Evolutionary conservation across 176 grass and related monocot species (phyloP), one percentile per base, ranked within the genome.

Genomic region (Microstegium vimineum): DNA sequence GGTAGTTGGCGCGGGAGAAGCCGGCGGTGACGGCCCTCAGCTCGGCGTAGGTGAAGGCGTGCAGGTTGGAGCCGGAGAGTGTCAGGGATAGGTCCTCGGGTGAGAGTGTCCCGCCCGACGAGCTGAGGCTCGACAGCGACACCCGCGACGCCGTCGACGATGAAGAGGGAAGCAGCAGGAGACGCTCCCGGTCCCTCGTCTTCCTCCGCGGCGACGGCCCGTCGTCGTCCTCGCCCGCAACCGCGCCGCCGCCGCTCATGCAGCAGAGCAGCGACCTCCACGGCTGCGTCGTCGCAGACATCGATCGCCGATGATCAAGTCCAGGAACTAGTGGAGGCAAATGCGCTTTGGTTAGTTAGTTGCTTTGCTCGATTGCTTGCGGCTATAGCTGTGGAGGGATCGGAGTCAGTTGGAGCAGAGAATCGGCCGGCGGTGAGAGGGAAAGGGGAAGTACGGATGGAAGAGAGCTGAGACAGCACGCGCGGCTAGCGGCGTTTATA

Each of bases 31-130:
- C 85, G 0, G 71, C 75, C 26, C 61, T 41, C 18, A 97, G 87
- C 83, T 97, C 94, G 9, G 87, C 77, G 76, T 85, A 86, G 14
- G 88, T 87, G 92, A 94, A 97, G 59, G 85, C 92, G 47, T 87
- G 70, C 18, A 97, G 86, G 80, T 91, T 87, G 2, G 94, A 94
- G 0, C 90, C 84, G 0, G 80, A 85, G 0, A 97, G 81, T 5
- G 88, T 97, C 0, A 91, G 0, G 0, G 94, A 94, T 0, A 97
- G 74, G 52, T 97, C 94, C 77, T 97, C 94, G 2, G 87, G 89
- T 12, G 91, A 92, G 0, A 92, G 82, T 16, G 83, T 57, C 3
- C 75, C n/a, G n/a, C n/a, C 92, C n/a, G 86, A 84, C 13, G 92
- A 91, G 69, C 65, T 43, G 3, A 94, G 79, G 86, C 86, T 91